phyloP scores from a whole-genome alignment of 2,329 filamentous ascomycete genomes.

The Cordyceps fumosorosea region DNA sequence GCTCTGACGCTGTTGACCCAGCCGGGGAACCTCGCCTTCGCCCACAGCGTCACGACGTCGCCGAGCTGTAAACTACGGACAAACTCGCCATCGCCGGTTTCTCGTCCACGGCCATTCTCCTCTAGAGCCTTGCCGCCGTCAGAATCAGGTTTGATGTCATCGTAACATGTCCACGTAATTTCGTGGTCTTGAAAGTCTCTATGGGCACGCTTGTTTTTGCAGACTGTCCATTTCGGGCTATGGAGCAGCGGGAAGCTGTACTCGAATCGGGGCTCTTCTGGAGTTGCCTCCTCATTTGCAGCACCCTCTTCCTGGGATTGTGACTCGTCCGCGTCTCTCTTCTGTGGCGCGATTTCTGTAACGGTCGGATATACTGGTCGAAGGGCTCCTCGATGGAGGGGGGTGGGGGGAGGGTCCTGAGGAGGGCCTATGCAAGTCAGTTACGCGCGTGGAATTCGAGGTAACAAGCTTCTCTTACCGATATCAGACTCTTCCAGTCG shows the following conservation, averaged over 20 bases:
- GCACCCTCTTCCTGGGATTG: not conserved
- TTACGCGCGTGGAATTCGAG: not conserved
- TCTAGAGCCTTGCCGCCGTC: conserved; percentile 31
- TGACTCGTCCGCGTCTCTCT: conserved; percentile 12
- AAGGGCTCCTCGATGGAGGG: not conserved
- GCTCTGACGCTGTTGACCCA: conserved; percentile 48
- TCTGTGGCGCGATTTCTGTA: conserved; percentile 13
- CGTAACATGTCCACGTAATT: conserved; percentile 48
- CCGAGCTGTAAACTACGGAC: conserved; percentile 50
- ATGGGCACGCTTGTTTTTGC: conserved; percentile 37
- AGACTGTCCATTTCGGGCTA: conserved; percentile 36
- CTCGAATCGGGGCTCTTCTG: conserved; percentile 12
- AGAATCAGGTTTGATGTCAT: conserved; percentile 39
- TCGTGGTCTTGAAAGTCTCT: conserved; percentile 32
- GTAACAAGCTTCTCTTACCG: conserved; percentile 20
- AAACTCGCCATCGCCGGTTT: conserved; percentile 47
- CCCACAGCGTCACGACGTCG: conserved; percentile 57
- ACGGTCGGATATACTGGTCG: conserved; percentile 15
- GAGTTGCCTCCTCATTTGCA: not conserved
- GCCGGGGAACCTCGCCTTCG: conserved; percentile 45
- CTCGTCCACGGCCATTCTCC: conserved; percentile 41
- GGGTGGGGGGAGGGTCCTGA: not conserved
- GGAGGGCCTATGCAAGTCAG: not conserved
- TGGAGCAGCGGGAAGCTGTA: conserved; percentile 34
- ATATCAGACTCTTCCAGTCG: conserved; percentile 36